These are phyloP conservation scores for Cystofilobasidium capitatum DNA, from an alignment of 768 basidiomycete genomes.

Conservation along the genomic window DNA sequence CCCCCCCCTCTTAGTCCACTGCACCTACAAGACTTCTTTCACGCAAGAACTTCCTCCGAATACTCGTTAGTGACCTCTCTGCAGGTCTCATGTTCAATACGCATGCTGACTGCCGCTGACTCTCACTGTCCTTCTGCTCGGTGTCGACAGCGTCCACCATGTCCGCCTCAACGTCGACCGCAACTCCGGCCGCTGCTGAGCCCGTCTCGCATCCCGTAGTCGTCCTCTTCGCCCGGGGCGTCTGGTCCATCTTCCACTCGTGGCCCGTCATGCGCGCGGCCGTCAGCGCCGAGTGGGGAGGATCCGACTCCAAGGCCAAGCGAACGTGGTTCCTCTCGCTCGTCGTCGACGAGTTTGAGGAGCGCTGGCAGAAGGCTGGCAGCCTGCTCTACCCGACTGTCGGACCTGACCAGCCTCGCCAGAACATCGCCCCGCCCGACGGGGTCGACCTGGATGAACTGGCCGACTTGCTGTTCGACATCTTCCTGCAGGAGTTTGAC, in stretches of 20 bases:
- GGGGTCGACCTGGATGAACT: slow-evolving; percentile 62
- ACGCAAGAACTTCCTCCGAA: too few species aligned
- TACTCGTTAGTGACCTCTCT: too few species aligned
- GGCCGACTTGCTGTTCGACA: slow-evolving; percentile 69
- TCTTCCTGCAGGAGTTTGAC: slow-evolving; percentile 82
- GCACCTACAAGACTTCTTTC: too few species aligned
- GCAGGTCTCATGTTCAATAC: too few species aligned
- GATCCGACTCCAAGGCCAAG: slow-evolving; percentile 59
- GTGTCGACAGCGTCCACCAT: not conserved
- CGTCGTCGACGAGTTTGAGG: slow-evolving; percentile 39
- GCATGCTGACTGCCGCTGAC: not conserved
- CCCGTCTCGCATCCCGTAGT: slow-evolving; percentile 5
- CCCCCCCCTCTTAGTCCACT: too few species aligned
- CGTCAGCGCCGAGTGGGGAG: slow-evolving; percentile 78
- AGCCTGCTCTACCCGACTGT: not conserved
- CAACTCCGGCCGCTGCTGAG: slow-evolving; percentile 32
- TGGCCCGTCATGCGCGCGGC: slow-evolving; percentile 85
- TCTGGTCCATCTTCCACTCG: slow-evolving; percentile 65
- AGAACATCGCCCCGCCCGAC: slow-evolving; percentile 44
- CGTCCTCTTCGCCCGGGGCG: slow-evolving; percentile 74
- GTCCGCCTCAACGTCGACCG: not conserved
- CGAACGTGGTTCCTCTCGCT: slow-evolving; percentile 70
- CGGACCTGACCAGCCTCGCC: not conserved
- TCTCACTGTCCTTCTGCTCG: not conserved
- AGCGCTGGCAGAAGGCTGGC: slow-evolving; percentile 1